phyloP scores from a whole-genome alignment of 2,329 filamentous ascomycete species.

The Davidsoniella neocaledoniae region DNA sequence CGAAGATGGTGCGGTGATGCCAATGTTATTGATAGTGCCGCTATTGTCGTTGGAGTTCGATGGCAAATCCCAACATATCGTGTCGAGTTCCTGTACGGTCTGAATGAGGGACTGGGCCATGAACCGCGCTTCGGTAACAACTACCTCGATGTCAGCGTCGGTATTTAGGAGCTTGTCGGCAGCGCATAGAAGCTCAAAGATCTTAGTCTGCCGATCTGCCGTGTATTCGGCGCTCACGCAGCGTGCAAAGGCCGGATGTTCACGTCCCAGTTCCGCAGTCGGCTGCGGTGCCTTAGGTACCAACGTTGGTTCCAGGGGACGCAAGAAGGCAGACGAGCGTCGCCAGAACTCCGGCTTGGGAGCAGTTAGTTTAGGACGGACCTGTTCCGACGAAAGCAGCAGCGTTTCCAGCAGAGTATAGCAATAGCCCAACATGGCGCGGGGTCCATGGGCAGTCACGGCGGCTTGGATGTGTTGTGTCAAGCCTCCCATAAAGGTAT shows the following conservation, averaged over 20 bases:
- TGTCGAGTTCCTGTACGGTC: slow-evolving; percentile 8
- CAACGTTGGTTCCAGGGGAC: neutral
- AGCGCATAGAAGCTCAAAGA: neutral
- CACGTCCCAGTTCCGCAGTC: neutral
- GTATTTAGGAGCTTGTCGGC: neutral
- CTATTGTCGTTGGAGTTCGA: no score
- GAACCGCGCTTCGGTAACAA: slow-evolving; percentile 1
- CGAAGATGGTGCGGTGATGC: no score
- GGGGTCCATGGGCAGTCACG: neutral
- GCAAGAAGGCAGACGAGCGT: slow-evolving; percentile 1
- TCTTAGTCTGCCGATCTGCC: neutral
- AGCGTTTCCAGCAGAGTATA: slow-evolving; percentile 5
- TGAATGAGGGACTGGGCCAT: slow-evolving; percentile 4
- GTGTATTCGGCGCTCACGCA: neutral
- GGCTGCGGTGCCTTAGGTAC: neutral
- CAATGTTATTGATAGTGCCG: no score
- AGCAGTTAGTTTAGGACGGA: slow-evolving; percentile 6
- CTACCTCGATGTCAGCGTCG: neutral
- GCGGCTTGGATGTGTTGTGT: neutral
- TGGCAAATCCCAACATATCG: slow-evolving; percentile 3
- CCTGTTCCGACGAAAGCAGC: neutral
- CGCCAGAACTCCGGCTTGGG: slow-evolving; percentile 8
- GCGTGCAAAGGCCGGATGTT: neutral
- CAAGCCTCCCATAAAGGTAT: slow-evolving; percentile 1
- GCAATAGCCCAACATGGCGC: slow-evolving; percentile 5